Conservation (phyloP, 306 rosid species). For the Myrica gale region DNA sequence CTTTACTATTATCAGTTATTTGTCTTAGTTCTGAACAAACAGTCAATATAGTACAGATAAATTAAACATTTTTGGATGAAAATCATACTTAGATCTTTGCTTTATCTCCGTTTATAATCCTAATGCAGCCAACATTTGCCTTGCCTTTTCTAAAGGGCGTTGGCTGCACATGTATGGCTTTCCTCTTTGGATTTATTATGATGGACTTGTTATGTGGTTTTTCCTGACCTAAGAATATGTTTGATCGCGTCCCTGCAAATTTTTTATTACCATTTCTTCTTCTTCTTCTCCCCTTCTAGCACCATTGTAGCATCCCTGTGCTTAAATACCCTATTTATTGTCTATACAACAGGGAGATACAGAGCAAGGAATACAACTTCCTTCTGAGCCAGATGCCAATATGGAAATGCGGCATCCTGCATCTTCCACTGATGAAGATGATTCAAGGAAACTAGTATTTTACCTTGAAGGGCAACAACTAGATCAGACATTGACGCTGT, state of each 20-base stretch:
- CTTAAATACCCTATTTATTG: slow-evolving; percentile 1
- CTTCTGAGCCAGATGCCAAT: slow-evolving; percentile 42
- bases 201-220: slow-evolving; percentile 6
- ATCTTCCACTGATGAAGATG: slow-evolving; percentile 48
- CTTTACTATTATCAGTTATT: not conserved
- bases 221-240: slow-evolving; percentile 2
- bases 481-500: slow-evolving; percentile 57
- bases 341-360: slow-evolving; percentile 41
- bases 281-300: slow-evolving; percentile 11
- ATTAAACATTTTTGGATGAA: slow-evolving; percentile 47
- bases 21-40: slow-evolving; percentile 32
- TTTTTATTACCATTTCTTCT: not conserved
- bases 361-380: slow-evolving; percentile 45
- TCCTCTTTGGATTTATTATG: slow-evolving; percentile 5
- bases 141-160: not conserved
- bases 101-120: not conserved
- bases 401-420: slow-evolving; percentile 39
- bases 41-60: slow-evolving; percentile 30
- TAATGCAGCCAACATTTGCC: not conserved
- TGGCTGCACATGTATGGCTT: not conserved
- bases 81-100: slow-evolving; percentile 31
- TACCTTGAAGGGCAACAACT: slow-evolving; percentile 70
- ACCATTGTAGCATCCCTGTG: slow-evolving; percentile 2
- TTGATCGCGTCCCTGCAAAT: not conserved
- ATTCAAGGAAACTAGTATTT: slow-evolving; percentile 56